Evolutionary conservation across 441 rosid genomes (phyloP), one percentile per base, ranked within the genome.

Genomic region (Brassica hybrid): DNA sequence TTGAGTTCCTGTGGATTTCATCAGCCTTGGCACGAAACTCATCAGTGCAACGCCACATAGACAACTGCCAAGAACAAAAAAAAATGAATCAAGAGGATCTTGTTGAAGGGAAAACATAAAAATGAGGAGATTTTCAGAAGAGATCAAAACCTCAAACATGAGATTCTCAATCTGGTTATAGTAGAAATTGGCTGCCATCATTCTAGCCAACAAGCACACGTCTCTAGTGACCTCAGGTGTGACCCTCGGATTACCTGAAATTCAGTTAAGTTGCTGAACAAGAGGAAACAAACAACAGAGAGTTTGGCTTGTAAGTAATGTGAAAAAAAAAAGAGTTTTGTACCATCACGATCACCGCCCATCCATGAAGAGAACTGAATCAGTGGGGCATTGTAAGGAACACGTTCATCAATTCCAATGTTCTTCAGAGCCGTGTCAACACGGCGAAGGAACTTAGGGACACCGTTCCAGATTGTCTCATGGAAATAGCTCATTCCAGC

Each of bases 311-410:
- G 27, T 23, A 1, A 23, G 27, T 23, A 23, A n/a, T n/a, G n/a
- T n/a, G n/a, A n/a, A n/a, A n/a, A n/a, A n/a, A n/a, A n/a, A n/a
- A n/a, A n/a, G n/a, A n/a, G n/a, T n/a, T n/a, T n/a, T 27, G 36
- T 34, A 41, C 99, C 99, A 72, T 94, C 98, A 80, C 99, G 99
- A 80, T 94, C 99, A 32, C 99, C 99, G 34, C 99, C 99, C 99
- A 94, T 94, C 99, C 98, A 94, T 23, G 99, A 94, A 71, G 99
- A 94, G 78, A 94, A 94, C 16, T 94, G 99, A 81, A 94, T 94
- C 17, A 94, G 85, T 6, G 98, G 98, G 10, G 97, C 98, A 81
- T 94, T 94, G 59, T 94, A 91, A 10, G 99, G 99, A 79, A 95
- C 88, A 32, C 99, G 89, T 66, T 95, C 99, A 67, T 87, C 81